Evolutionary conservation across 495 filamentous ascomycete genomes (phyloP), one percentile per base, ranked within the genome.

Genomic region (Pyrenopolyporus hunteri): DNA sequence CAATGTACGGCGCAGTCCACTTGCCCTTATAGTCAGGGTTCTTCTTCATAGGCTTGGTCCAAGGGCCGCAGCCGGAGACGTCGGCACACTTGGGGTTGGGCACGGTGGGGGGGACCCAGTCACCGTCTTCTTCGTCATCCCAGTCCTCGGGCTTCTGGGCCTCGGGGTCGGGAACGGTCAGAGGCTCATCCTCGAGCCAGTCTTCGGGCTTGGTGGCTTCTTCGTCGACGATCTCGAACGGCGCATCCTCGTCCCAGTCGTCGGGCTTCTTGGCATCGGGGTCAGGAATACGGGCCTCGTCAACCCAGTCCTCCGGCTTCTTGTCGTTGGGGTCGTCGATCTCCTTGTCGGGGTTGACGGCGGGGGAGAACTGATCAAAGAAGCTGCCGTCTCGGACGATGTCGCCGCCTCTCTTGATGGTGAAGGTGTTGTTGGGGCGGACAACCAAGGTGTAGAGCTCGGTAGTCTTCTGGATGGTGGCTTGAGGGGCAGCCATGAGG

Each of bases 111-210:
- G 94, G 80, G 66, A 97, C 77, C 92, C 93, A 99, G 80, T 99
- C 95, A 71, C 95, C 95, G 80, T 99, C 95, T 79, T 99, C 95
- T 82, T 98, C 95, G 56, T 98, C 94, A 80, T 98, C 94, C 95
- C 95, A 99, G 70, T 98, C 94, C 80, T 97, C 95, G 58, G 95
- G 95, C 86, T 97, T 99, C 83, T 92, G 85, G 31, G 95, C 92
- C 80, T 97, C 93, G 39, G 95, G 95, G 82, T 99, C 95, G 47
- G 93, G 86, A 56, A 98, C 82, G 71, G 83, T 89, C 53, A 81
- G 78, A 57, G 93, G 87, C 80, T 98, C 95, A 64, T 96, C 83
- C 75, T 90, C 93, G 55, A 99, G 86, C 95, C 95, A 99, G 77
- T 97, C 93, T 52, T 87, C 94, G 42, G 95, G 95, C 80, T 88